Conservation (phyloP, 352 stramenopile species). For the Elongisporangium prolatum region DNA sequence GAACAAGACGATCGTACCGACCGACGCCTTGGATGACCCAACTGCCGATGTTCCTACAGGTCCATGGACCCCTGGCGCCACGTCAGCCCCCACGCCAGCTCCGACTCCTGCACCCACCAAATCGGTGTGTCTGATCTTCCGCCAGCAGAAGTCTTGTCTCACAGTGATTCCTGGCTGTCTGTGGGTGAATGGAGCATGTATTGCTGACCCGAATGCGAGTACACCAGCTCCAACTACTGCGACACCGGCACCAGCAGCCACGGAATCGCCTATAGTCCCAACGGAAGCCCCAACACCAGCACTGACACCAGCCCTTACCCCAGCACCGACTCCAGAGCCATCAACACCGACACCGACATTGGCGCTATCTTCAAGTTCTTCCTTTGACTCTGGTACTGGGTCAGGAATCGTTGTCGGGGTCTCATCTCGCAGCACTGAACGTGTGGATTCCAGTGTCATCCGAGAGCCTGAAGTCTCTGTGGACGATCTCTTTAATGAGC, state of each 20-base stretch:
- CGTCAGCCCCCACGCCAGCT: slow-evolving; percentile 9
- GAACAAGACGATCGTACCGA: slow-evolving; percentile 1
- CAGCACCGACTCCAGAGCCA: neutral
- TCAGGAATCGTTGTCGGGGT: neutral
- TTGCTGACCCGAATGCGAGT: slow-evolving; percentile 1
- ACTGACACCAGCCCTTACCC: neutral
- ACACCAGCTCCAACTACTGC: neutral
- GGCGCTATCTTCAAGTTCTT: neutral
- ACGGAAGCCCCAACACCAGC: neutral
- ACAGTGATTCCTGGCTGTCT: slow-evolving; percentile 11
- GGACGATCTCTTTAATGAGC: neutral
- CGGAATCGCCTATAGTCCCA: neutral
- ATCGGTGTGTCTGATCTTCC: neutral
- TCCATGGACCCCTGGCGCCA: slow-evolving; percentile 11
- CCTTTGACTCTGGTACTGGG: neutral
- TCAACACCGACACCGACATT: neutral
- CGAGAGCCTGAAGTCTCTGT: neutral
- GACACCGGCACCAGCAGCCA: neutral
- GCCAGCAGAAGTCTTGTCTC: neutral
- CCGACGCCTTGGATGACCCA: neutral
- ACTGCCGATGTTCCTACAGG: neutral
- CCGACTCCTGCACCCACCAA: slow-evolving; percentile 3
- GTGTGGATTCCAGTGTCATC: neutral
- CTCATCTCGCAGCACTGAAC: neutral
- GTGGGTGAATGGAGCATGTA: slow-evolving; percentile 12